Conservation (phyloP, 805 yeast genomes). For the Hagleromyces aurorensis region DNA sequence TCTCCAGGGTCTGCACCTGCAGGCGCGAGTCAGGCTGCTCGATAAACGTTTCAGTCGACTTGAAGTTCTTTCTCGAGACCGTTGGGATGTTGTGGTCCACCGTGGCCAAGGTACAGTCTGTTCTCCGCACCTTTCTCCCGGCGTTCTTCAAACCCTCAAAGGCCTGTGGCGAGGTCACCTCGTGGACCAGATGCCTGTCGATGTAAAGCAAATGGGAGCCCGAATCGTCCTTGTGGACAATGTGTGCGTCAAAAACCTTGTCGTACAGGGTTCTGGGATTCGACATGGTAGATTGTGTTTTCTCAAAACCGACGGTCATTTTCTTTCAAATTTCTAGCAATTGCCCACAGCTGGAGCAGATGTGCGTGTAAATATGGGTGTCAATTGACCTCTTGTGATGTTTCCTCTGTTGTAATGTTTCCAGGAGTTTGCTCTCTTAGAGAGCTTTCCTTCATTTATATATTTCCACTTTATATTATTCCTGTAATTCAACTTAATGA, state of each 20-base stretch:
- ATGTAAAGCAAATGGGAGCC: slow-evolving; percentile 84
- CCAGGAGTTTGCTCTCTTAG: too few species aligned
- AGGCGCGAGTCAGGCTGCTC: slow-evolving; percentile 85
- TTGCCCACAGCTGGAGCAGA: too few species aligned
- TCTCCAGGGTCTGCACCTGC: slow-evolving; percentile 87
- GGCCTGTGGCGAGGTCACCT: slow-evolving; percentile 98
- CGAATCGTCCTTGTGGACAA: slow-evolving; percentile 82
- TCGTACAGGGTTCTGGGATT: slow-evolving; percentile 84
- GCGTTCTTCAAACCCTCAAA: slow-evolving; percentile 91
- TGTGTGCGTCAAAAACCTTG: slow-evolving; percentile 91
- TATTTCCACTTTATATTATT: too few species aligned
- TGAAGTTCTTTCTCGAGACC: slow-evolving; percentile 69
- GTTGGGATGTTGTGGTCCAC: slow-evolving; percentile 98
- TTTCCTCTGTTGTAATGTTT: too few species aligned
- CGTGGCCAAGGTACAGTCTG: slow-evolving; percentile 88
- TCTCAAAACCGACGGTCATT: too few species aligned
- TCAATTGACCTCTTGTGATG: too few species aligned
- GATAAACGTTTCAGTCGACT: slow-evolving; percentile 69
- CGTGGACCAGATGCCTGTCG: slow-evolving; percentile 96
- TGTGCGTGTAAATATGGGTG: too few species aligned
- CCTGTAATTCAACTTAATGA: too few species aligned
- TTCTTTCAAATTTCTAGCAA: too few species aligned
- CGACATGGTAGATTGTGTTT: too few species aligned
- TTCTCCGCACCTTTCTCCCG: slow-evolving; percentile 81
- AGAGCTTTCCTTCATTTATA: too few species aligned